phyloP scores from a whole-genome alignment of 2,329 filamentous ascomycete species.

The Neofusicoccum umdonicola region DNA sequence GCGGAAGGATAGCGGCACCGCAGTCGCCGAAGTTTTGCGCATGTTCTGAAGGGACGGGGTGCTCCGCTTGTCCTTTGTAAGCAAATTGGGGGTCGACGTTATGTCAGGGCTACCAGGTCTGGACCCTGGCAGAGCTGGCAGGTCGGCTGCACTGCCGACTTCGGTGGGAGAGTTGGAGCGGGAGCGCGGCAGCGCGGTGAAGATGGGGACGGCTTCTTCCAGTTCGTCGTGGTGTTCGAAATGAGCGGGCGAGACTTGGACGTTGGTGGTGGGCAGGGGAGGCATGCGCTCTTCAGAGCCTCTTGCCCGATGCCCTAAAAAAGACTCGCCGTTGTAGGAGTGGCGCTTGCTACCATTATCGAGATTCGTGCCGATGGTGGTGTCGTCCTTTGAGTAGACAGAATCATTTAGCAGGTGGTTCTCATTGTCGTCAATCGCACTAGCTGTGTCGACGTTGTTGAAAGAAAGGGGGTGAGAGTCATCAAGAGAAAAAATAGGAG shows the following conservation, averaged over 20 bases:
- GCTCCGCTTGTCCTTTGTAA: neutral
- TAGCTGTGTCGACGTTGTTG: conserved; percentile 16
- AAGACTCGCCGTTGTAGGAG: conserved; percentile 45
- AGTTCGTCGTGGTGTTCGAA: conserved; percentile 7
- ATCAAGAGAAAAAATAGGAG: neutral
- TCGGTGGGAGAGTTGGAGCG: conserved; percentile 38
- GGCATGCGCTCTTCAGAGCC: conserved; percentile 19
- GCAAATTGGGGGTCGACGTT: neutral
- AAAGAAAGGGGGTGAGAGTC: neutral
- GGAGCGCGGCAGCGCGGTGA: conserved; percentile 9
- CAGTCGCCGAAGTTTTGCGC: conserved; percentile 5
- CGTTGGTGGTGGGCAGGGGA: conserved; percentile 41
- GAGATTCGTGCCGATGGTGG: neutral
- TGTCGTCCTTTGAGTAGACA: neutral
- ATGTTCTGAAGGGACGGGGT: neutral
- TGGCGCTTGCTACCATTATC: neutral
- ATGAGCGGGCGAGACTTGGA: conserved; percentile 24
- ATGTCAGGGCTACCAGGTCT: neutral
- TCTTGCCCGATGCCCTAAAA: conserved; percentile 61
- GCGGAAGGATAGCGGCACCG: conserved; percentile 10
- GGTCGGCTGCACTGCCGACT: neutral
- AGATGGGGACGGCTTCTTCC: conserved; percentile 1
- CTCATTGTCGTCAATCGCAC: conserved; percentile 21
- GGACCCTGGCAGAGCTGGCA: neutral
- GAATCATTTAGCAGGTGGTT: neutral